Evolutionary conservation across 306 rosid species (phyloP), one percentile per base, ranked within the genome.

Genomic region (Carpinus fangiana): DNA sequence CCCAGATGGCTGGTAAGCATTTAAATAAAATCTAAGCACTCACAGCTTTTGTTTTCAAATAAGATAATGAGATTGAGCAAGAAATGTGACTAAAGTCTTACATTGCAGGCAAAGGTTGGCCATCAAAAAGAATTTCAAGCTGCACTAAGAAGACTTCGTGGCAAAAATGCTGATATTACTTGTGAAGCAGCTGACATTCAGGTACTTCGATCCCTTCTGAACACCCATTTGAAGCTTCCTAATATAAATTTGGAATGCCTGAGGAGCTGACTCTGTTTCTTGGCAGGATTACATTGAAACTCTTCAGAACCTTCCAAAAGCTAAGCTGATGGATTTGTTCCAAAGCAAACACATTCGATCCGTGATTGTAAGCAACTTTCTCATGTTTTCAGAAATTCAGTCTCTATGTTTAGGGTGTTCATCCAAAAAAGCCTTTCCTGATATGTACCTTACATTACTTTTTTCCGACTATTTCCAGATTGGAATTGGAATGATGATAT

Each of bases 1-100:
- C 90, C 90, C 4, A 68, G 90, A 86, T 86, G 90, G 90, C 82
- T 86, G 81, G 90, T 86, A 68, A 66, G 85, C 18, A 76, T 61
- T 79, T 12, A 4, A 23, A 17, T 34, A 47, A 21, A 76, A 61
- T 38, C 69, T 75, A 54, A 79, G 79, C 64, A 21, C 3, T 14
- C 69, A 2, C 11, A 20, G 4, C 26, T 10, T 65, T 26, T 57
- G 38, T 3, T 28, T 67, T 73, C 53, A 26, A 11, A 72, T 8
- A 23, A 0, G 31, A 20, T 31, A 12, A 12, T 16, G 66, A 70
- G 17, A 12, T 41, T 52, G n/a, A 21, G 1, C 36, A 38, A 46
- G 7, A 59, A 57, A 48, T 46, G 7, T 38, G 20, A 73, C 17
- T 59, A 8, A 73, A 55, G 8, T 60, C 38, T 51, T 73, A 28